Base-by-base conservation (phyloP, 768 basidiomycete genomes). In the Naganishia friedmannii region DNA sequence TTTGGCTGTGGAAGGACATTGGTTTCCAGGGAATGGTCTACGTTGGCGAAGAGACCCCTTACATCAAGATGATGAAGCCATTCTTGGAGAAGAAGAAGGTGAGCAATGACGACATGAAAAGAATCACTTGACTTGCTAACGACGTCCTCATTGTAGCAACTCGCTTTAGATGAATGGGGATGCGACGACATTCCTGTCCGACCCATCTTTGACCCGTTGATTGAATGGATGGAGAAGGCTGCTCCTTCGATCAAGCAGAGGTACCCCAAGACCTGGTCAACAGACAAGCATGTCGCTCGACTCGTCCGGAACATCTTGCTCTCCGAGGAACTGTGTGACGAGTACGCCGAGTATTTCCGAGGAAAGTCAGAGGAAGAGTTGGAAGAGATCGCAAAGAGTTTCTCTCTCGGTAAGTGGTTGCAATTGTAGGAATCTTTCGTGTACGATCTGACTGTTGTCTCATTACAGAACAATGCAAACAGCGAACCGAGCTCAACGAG, bases 21-120 rank as follows among this genome's bases (percentile, higher is more conserved):
- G 70, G 71, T 42, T 89, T 88, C 84, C 89, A 90, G 81, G 90
- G 90, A 45, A 90, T 92, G 90, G 88, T 89, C 32, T 86, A 89
- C 79, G 83, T 88, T 74, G 85, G 85, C n/a, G 84, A 83, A 15
- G 85, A 87, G 17, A 87, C 90, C 3, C 84, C 88, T 3, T 92
- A 90, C 82, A 88, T 88, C 84, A 85, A 82, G 60, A 86, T 88
- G 60, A 85, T 92, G 82, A 81, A 83, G 56, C 83, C 85, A 37
- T 90, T 90, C 83, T 84, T 91, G 65, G 85, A 84, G 65, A 90
- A 88, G 83, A 92, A 92, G 80, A 87, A 90, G 74, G 79, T 78
- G 37, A 45, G 78, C 66, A 28, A 19, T 6, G 8, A 56, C 55
- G 53, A 15, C 4, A 6, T 29, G n/a, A n/a, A 15, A 17, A 3